Conservation (phyloP, 2,329 filamentous ascomycete genomes). For the Chaetomium strumarium region DNA sequence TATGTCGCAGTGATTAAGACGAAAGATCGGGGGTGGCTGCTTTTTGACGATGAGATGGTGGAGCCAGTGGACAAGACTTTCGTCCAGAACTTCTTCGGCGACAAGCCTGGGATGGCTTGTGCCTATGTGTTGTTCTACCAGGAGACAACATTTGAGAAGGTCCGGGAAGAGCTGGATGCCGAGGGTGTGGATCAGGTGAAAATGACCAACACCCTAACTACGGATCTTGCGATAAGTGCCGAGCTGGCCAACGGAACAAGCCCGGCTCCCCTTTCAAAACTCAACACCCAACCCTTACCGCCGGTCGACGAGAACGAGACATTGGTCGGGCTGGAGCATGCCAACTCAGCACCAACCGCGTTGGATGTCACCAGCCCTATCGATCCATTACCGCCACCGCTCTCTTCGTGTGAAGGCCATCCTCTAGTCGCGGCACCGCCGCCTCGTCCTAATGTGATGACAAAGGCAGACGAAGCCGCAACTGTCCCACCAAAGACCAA, state of each 20-base stretch:
- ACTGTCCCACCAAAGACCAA: constrained; percentile 38
- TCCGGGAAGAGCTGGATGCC: constrained; percentile 72
- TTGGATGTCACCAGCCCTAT: constrained; percentile 24
- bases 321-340: constrained; percentile 58
- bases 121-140: constrained; percentile 98
- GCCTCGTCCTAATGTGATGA: constrained; percentile 24
- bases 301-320: constrained; percentile 44
- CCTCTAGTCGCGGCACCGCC: constrained; percentile 28
- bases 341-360: constrained; percentile 54
- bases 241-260: constrained; percentile 40
- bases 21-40: constrained; percentile 86
- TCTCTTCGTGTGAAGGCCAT: constrained; percentile 24
- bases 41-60: constrained; percentile 98
- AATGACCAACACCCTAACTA: constrained; percentile 46
- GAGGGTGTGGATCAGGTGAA: constrained; percentile 63
- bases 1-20: constrained; percentile 98
- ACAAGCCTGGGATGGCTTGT: constrained; percentile 82
- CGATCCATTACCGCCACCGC: constrained; percentile 18
- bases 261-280: constrained; percentile 41
- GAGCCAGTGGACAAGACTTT: constrained; percentile 96
- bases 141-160: constrained; percentile 68
- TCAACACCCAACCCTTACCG: constrained; percentile 44
- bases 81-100: constrained; percentile 94
- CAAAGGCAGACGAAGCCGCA: constrained; percentile 22
- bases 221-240: constrained; percentile 48